Evolutionary conservation across 2,329 filamentous ascomycete genomes (phyloP), one percentile per base, ranked within the genome.

Genomic region (Colletotrichum higginsianum): DNA sequence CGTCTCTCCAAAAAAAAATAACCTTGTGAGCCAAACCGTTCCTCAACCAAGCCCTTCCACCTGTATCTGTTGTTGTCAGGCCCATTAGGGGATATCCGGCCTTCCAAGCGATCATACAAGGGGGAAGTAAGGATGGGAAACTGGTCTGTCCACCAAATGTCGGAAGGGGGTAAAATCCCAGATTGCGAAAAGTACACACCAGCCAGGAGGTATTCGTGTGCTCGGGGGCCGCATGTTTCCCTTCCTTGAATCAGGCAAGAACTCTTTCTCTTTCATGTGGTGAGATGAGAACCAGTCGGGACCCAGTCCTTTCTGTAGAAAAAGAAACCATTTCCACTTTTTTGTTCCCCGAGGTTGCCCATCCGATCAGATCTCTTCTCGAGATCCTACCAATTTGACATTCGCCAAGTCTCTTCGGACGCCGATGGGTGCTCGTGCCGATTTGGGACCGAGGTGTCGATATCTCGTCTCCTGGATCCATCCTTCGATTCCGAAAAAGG

Each of bases 41-140:
- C 11, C 64, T 64, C 38, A 21, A 35, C 23, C 35, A 4, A 21
- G 7, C 2, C 23, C 26, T 50, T 52, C 38, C 40, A 7, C 2
- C 53, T 55, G 47, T 35, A 40, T 62, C 57, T 62, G 30, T 52
- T 62, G 44, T 46, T 40, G 52, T 35, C 4, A 35, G 68, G 68
- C 68, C 68, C 23, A 71, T 71, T 71, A 71, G 68, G 68, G 68
- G 68, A 71, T 71, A 71, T 71, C 68, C 38, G 68, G 68, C 68
- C 68, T 50, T 46, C 50, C 30, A 62, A 67, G 30, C 16, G 38
- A 49, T 21, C 12, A 55, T 23, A 55, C 53, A 21, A 58, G 30
- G 9, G 8, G 35, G 35, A 46, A 46, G n/a, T 35, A 30, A 44
- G 56, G 35, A 52, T 6, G 16, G 13, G 40, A 23, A 42, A 18